A percentile compares a stretch with the other conserved stretches of the same genome.
These are phyloP conservation scores for Dryadomyces sulphureus DNA, from an alignment of 2,329 filamentous ascomycete species.

Conservation along the genomic window DNA sequence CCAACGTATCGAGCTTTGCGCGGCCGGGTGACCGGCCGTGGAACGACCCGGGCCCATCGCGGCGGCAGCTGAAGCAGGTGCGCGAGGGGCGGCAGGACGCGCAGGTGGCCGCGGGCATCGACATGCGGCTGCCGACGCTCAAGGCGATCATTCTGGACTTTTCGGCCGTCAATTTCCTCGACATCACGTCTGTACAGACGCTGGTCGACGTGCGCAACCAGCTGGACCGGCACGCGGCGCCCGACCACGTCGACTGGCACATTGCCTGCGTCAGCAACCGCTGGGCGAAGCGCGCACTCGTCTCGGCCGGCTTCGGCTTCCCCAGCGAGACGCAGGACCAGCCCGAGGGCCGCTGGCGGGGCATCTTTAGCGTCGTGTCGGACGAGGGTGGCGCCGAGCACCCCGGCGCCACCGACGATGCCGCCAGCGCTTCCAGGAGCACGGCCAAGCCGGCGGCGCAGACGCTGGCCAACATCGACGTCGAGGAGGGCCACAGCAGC, in stretches of 20 bases:
- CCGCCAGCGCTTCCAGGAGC: slow-evolving; percentile 23
- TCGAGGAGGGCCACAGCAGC: slow-evolving; percentile 13
- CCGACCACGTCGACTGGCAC: slow-evolving; percentile 34
- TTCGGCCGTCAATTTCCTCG: slow-evolving; percentile 39
- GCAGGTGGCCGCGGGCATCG: slow-evolving; percentile 6
- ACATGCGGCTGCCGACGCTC: slow-evolving; percentile 17
- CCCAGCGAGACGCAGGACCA: slow-evolving; percentile 42
- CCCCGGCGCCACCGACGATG: slow-evolving; percentile 46
- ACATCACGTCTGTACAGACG: slow-evolving; percentile 42
- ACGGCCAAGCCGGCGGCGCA: slow-evolving; percentile 7
- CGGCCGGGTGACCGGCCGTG: slow-evolving; percentile 70
- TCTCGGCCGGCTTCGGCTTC: slow-evolving; percentile 40
- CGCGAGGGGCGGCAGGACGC: slow-evolving; percentile 10
- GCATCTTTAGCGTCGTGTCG: slow-evolving; percentile 91
- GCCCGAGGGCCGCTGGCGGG: slow-evolving; percentile 62
- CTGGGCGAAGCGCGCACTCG: slow-evolving; percentile 42
- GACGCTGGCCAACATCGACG: slow-evolving; percentile 8
- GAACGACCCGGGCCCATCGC: slow-evolving; percentile 77
- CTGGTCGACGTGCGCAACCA: slow-evolving; percentile 39
- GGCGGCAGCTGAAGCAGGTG: slow-evolving; percentile 18
- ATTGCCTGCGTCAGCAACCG: slow-evolving; percentile 39
- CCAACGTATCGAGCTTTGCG: slow-evolving; percentile 50
- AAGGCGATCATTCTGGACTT: slow-evolving; percentile 43
- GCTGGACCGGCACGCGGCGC: slow-evolving; percentile 36
- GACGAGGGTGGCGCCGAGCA: slow-evolving; percentile 52